Conservation (phyloP, 2,329 filamentous ascomycete species). For the Colletotrichum agaves region DNA sequence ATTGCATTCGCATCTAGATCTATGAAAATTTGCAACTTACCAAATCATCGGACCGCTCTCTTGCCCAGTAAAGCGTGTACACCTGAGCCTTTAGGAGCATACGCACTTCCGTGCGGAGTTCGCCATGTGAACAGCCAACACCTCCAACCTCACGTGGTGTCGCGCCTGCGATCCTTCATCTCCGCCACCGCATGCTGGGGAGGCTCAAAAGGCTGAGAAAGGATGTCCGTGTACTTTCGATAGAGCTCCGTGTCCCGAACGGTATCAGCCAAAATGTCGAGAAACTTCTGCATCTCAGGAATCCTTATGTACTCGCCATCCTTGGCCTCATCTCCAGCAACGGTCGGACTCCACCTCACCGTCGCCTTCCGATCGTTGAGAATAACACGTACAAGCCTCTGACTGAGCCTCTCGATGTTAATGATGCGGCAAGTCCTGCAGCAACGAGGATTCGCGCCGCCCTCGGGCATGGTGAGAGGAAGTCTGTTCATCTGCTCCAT, state of each 20-base stretch:
- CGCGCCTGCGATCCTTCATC: conserved; percentile 1
- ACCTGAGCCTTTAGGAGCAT: too few relatives aligned
- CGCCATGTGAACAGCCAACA: neutral
- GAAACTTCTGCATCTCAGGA: conserved; percentile 21
- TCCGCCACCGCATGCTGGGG: neutral
- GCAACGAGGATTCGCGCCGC: conserved; percentile 19
- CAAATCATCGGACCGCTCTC: too few relatives aligned
- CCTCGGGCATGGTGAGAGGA: conserved; percentile 31
- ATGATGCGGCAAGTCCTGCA: conserved; percentile 23
- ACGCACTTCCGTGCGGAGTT: too few relatives aligned
- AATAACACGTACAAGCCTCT: conserved; percentile 7
- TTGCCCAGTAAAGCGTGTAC: too few relatives aligned
- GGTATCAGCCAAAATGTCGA: neutral
- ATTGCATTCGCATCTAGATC: too few relatives aligned
- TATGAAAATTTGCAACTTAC: too few relatives aligned
- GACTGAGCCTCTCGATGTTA: conserved; percentile 15
- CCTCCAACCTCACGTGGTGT: neutral
- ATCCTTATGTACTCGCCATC: conserved; percentile 15
- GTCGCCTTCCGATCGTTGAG: conserved; percentile 19
- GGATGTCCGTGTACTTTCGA: conserved; percentile 19
- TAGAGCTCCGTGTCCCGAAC: conserved; percentile 4
- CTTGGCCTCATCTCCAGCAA: neutral
- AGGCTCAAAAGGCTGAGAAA: neutral
- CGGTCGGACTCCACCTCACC: conserved; percentile 14
- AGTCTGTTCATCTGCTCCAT: conserved; percentile 16